Percentiles rank a stretch among this genome's conserved stretches.
phyloP scores from a whole-genome alignment of 2,329 filamentous ascomycete species.

The Xenoacremonium recifei region DNA sequence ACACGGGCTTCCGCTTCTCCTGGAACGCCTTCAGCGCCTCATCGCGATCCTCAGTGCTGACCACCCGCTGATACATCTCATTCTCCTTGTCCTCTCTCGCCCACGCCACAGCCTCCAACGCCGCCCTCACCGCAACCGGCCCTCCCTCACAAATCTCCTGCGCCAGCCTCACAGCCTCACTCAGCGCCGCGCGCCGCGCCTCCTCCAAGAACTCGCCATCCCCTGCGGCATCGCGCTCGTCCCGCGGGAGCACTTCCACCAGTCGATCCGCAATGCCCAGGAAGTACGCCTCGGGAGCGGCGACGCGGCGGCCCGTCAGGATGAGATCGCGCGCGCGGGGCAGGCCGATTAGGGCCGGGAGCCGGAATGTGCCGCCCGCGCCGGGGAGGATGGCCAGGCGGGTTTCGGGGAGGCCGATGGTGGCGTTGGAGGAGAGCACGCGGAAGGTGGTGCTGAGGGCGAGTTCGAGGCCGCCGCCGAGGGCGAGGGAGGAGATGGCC shows the following conservation, averaged over 20 bases:
- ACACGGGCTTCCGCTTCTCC: conserved; percentile 60
- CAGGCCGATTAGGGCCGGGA: conserved; percentile 78
- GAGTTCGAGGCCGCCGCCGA: conserved; percentile 92
- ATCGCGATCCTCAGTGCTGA: conserved; percentile 79
- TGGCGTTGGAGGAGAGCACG: conserved; percentile 76
- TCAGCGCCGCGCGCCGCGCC: conserved; percentile 67
- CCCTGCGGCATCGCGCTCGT: conserved; percentile 39
- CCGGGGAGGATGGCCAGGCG: conserved; percentile 92
- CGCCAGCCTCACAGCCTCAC: conserved; percentile 76
- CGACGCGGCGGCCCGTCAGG: conserved; percentile 83
- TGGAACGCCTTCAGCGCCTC: conserved; percentile 86
- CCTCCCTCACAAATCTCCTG: conserved; percentile 86
- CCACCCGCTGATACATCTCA: conserved; percentile 78
- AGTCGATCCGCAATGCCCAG: conserved; percentile 87
- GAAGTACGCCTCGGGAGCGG: conserved; percentile 84
- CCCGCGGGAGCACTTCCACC: conserved; percentile 70
- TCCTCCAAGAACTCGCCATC: conserved; percentile 51
- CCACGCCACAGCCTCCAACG: conserved; percentile 73
- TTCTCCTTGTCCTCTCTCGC: conserved; percentile 78
- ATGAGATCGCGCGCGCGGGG: conserved; percentile 85
- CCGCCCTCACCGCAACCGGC: conserved; percentile 78
- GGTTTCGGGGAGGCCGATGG: conserved; percentile 85
- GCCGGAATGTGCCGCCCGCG: conserved; percentile 86
- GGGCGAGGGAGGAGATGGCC: conserved; percentile 79
- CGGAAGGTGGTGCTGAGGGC: conserved; percentile 88